phyloP scores from a whole-genome alignment of 1,284 basidiomycete species.

The Ceratobasidium sp. region DNA sequence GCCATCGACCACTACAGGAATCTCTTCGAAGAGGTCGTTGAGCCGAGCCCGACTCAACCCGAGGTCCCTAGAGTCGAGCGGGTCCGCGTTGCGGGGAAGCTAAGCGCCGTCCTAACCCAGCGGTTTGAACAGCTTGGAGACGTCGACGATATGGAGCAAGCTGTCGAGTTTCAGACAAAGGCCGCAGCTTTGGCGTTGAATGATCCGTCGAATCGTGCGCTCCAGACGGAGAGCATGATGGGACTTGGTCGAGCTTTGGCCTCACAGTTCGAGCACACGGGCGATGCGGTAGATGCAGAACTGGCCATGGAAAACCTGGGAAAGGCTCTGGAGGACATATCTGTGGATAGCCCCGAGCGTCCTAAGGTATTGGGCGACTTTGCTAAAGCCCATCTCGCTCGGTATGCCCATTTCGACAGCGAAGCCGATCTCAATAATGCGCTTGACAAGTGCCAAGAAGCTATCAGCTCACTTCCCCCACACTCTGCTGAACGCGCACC shows the following conservation, averaged over 20 bases:
- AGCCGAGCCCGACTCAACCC: not conserved
- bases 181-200: not conserved
- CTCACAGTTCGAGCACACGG: constrained; percentile 29
- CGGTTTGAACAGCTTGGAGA: constrained; percentile 39
- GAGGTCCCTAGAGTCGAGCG: not conserved
- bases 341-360: constrained; percentile 4
- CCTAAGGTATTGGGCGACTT: constrained; percentile 16
- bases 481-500: constrained; percentile 13
- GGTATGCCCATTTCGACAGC: constrained; percentile 15
- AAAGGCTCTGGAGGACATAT: not conserved
- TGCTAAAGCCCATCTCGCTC: constrained; percentile 16
- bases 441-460: constrained; percentile 9
- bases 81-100: not conserved
- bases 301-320: constrained; percentile 6
- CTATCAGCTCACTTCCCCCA: not conserved
- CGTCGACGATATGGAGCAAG: constrained; percentile 37
- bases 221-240: constrained; percentile 18
- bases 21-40: not conserved
- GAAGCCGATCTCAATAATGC: constrained; percentile 2
- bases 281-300: constrained; percentile 19
- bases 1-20: constrained; percentile 2
- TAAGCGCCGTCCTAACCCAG: constrained; percentile 5
- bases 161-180: constrained; percentile 18
- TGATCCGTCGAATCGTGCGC: not conserved
- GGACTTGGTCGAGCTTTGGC: constrained; percentile 27